phyloP scores from a whole-genome alignment of 192 early-diverging fungal genomes.

The Paraglomus occultum region DNA sequence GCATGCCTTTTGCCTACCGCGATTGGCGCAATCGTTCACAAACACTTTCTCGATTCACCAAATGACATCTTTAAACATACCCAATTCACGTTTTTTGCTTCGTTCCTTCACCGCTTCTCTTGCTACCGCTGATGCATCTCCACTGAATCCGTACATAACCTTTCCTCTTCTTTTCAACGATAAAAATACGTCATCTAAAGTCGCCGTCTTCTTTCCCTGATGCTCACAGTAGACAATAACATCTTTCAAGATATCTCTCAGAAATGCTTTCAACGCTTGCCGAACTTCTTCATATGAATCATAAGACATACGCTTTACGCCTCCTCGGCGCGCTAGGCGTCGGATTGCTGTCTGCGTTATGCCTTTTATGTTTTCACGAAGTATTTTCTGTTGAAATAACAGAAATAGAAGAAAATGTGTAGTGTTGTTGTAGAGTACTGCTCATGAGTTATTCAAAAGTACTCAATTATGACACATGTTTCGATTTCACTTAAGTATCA shows the following conservation, averaged over 20 bases:
- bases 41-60: too few relatives aligned
- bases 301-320: constrained; percentile 98
- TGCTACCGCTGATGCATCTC: too few relatives aligned
- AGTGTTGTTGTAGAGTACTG: too few relatives aligned
- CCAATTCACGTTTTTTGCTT: too few relatives aligned
- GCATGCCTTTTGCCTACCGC: too few relatives aligned
- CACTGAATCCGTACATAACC: constrained; percentile 63
- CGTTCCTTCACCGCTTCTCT: too few relatives aligned
- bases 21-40: too few relatives aligned
- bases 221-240: constrained; percentile 96
- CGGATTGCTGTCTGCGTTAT: constrained; percentile 61
- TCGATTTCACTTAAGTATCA: too few relatives aligned
- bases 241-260: constrained; percentile 94
- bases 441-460: too few relatives aligned
- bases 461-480: too few relatives aligned
- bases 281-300: constrained; percentile 94
- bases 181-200: constrained; percentile 94
- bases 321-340: constrained; percentile 96
- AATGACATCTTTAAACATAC: too few relatives aligned
- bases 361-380: neutral
- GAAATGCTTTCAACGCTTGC: constrained; percentile 89
- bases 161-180: constrained; percentile 92
- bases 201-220: constrained; percentile 95
- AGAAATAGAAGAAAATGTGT: neutral
- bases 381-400: neutral